Base-by-base conservation (phyloP, 2,329 filamentous ascomycete genomes). In the Cadophora sp. region DNA sequence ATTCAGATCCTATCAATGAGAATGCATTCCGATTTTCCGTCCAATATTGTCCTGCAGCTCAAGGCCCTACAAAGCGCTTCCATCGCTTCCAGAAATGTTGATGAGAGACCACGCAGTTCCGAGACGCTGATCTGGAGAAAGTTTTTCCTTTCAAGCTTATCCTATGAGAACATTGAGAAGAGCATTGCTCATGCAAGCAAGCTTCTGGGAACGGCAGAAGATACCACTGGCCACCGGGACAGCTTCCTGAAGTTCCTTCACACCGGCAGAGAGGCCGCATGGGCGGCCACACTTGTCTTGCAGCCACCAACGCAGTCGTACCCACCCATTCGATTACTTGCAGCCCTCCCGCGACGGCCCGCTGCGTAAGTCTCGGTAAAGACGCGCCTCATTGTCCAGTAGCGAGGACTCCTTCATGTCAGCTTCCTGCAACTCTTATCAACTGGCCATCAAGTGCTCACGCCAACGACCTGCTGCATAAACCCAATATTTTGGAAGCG, bases 341-440 rank as follows among this genome's bases (percentile, higher is more conserved):
- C 45, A 48, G 45, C 45, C 45, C 20, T 45, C 20, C 45, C 45
- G 45, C 45, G 45, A 48, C 45, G 45, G 45, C 45, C 45, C 45
- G 45, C 3, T 22, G 45, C 45, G 45, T 22, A 11, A 48, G 1
- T 48, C 45, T 48, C n/a, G 45, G 20, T 39, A 39, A 22, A 48
- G 45, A 48, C n/a, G 45, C 45, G 45, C 45, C 45, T 48, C 45
- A 11, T 48, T 20, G 45, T 48, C 45, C 45, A 48, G 45, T 48
- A 22, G n/a, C n/a, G n/a, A 48, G n/a, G 45, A 9, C n/a, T 48
- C 45, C 6, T 48, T 20, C 45, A 48, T 48, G 45, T 48, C 45
- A 48, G 45, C 45, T 20, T 48, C 45, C 45, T 48, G 45, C 45
- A 48, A 48, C 45, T 22, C 45, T 48, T 22, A 48, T 48, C 45